These are phyloP conservation scores for Bruguiera hainesii DNA, from an alignment of 441 rosid species.

Conservation along the genomic window DNA sequence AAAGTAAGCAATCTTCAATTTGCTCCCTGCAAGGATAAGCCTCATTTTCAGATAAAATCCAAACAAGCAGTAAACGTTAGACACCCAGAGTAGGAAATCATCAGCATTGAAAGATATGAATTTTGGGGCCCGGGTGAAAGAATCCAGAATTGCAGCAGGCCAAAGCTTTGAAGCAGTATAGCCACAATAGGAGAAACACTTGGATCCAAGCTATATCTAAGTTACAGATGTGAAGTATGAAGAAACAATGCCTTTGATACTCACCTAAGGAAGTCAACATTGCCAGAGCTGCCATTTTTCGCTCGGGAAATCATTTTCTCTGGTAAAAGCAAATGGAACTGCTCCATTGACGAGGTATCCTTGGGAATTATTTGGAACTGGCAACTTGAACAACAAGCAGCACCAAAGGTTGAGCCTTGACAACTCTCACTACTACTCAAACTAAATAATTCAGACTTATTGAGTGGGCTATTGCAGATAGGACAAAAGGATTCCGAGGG, in stretches of 20 bases:
- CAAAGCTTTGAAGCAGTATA: not conserved
- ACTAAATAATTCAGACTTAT: constrained; percentile 36
- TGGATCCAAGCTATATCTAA: not conserved
- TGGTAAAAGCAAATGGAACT: constrained; percentile 56
- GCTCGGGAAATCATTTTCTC: constrained; percentile 47
- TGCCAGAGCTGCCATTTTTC: constrained; percentile 21
- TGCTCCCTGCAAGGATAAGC: constrained; percentile 52
- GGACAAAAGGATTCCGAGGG: constrained; percentile 78
- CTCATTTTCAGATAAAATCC: not conserved
- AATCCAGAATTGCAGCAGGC: not conserved
- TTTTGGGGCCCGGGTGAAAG: not conserved
- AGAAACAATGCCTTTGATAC: constrained; percentile 10
- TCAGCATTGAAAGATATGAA: not conserved
- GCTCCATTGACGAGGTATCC: constrained; percentile 49
- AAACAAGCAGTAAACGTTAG: not conserved
- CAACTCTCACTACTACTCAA: constrained; percentile 19
- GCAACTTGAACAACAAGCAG: constrained; percentile 82
- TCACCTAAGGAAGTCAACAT: constrained; percentile 58
- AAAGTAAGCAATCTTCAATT: constrained; percentile 71
- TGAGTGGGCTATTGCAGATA: constrained; percentile 69
- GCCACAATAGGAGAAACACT: not conserved
- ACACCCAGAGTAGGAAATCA: not conserved
- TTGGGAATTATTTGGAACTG: constrained; percentile 83
- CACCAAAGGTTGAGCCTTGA: constrained; percentile 31
- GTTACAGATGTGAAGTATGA: not conserved